These are phyloP conservation scores for Coemansia sp. DNA, from an alignment of 192 early-diverging fungal species.

Conservation along the genomic window DNA sequence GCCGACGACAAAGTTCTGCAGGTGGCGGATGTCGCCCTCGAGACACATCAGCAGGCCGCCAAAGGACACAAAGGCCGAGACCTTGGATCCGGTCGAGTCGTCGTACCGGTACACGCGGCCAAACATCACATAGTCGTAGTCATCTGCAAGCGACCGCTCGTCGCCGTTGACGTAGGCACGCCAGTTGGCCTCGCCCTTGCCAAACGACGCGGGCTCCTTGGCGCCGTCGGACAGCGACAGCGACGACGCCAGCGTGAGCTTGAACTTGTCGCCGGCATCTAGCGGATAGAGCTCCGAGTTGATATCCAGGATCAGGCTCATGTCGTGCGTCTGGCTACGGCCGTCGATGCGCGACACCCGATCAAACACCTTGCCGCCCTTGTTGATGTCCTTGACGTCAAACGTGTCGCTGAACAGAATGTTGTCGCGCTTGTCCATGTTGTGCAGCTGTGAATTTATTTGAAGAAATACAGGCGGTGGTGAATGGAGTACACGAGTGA, in stretches of 20 bases:
- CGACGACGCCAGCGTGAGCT: conserved; percentile 76
- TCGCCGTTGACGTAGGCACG: conserved; percentile 53
- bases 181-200: conserved; percentile 51
- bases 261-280: conserved; percentile 78
- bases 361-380: conserved; percentile 91
- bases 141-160: conserved; percentile 79
- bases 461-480: no score
- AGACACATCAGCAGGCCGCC: conserved; percentile 91
- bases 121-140: conserved; percentile 99
- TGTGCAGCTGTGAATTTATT: no score
- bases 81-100: conserved; percentile 66
- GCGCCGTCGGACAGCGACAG: conserved; percentile 59
- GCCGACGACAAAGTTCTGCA: conserved; percentile 81
- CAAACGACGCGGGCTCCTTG: conserved; percentile 32
- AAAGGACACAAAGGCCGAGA: conserved; percentile 82
- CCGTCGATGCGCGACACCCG: conserved; percentile 87
- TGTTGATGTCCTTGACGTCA: conserved; percentile 83
- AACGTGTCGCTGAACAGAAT: conserved; percentile 87
- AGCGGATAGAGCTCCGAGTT: conserved; percentile 95
- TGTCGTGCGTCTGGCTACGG: conserved; percentile 79
- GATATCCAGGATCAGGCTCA: conserved; percentile 88
- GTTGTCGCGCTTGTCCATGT: conserved; percentile 70
- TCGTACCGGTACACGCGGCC: conserved; percentile 96
- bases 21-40: conserved; percentile 76
- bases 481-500: not conserved